A percentile compares a stretch with the other conserved stretches of the same genome.
phyloP scores from a whole-genome alignment of 495 filamentous ascomycete species.

The Penicillium lividum region DNA sequence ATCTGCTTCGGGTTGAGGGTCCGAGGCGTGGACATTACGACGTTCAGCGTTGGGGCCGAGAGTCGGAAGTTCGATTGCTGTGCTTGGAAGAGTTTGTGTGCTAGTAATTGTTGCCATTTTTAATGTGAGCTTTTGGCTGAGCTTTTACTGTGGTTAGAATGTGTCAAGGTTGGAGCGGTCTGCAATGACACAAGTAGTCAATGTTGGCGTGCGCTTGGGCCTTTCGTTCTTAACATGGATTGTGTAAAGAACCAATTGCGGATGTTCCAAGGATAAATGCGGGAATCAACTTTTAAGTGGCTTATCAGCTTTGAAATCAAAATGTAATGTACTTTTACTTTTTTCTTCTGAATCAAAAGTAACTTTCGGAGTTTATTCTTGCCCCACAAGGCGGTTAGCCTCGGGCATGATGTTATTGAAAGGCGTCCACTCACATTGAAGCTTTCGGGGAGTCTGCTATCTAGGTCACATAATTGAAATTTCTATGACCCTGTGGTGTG shows the following conservation, averaged over 20 bases:
- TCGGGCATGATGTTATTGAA: background rate
- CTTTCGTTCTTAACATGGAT: too few relatives aligned
- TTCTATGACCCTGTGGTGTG: too few relatives aligned
- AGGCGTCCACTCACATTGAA: background rate
- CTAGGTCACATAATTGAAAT: too few relatives aligned
- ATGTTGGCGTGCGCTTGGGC: background rate
- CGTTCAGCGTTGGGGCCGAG: slow-evolving; percentile 13
- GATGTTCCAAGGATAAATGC: background rate
- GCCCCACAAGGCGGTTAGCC: background rate
- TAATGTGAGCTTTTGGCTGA: too few relatives aligned
- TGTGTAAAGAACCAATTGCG: background rate
- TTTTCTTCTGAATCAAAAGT: background rate
- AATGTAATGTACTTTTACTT: background rate
- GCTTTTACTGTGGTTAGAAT: background rate
- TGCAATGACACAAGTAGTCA: background rate
- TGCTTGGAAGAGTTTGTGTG: slow-evolving; percentile 21
- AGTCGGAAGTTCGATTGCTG: slow-evolving; percentile 22
- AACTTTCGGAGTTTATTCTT: background rate
- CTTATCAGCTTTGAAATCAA: background rate
- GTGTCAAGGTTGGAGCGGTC: background rate
- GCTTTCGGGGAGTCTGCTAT: too few relatives aligned
- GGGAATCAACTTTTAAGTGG: background rate
- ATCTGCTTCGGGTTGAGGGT: slow-evolving; percentile 22
- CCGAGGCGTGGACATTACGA: slow-evolving; percentile 14
- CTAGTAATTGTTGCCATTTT: slow-evolving; percentile 17